Evolutionary conservation across 257 asterid genomes (phyloP).

Genomic region (Penstemon newberryi): DNA sequence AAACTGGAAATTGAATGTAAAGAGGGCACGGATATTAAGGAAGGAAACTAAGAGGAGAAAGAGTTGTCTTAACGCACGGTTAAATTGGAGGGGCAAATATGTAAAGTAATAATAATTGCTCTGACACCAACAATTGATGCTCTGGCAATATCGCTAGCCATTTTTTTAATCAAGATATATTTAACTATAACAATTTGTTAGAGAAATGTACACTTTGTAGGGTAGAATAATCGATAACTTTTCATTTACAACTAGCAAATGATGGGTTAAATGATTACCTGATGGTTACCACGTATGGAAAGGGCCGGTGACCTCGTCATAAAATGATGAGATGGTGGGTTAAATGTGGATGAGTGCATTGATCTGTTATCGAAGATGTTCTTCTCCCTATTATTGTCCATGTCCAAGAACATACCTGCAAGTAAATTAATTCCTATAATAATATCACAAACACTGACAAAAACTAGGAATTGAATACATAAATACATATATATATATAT

Average conservation of each 20-base stretch:
- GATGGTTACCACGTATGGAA: neutral
- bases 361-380: slow-evolving; percentile 18
- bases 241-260: neutral
- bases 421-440: no score
- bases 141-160: no score
- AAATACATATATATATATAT: no score
- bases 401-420: neutral
- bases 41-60: no score
- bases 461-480: no score
- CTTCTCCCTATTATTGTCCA: slow-evolving; percentile 12
- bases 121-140: no score
- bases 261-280: slow-evolving; percentile 28
- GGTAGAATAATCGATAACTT: neutral
- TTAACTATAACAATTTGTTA: neutral
- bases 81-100: no score
- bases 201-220: neutral
- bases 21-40: no score
- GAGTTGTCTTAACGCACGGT: no score
- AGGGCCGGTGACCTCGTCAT: slow-evolving; percentile 23
- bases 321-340: slow-evolving; percentile 24
- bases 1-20: no score
- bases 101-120: no score
- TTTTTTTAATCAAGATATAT: neutral
- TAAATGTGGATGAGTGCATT: slow-evolving; percentile 15
- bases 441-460: neutral